Evolutionary conservation across 2,329 filamentous ascomycete genomes (phyloP).

Genomic region (Pezicula carpinea): DNA sequence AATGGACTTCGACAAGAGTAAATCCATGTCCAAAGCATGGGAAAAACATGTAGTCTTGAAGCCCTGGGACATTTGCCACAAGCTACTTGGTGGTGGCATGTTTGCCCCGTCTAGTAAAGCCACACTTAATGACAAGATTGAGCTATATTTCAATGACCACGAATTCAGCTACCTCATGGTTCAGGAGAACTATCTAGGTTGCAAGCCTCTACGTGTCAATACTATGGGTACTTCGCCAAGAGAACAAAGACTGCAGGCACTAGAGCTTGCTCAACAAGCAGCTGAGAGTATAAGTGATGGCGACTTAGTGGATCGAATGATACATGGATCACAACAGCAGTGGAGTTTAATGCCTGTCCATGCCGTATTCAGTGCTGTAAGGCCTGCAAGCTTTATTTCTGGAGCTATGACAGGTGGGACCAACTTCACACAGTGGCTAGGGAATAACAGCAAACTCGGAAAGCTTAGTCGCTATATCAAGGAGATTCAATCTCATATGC

Average conservation of each 20-base stretch:
- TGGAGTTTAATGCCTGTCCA: constrained; percentile 98
- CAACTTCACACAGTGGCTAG: constrained; percentile 85
- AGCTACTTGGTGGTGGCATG: constrained; percentile 83
- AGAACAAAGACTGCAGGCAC: constrained; percentile 72
- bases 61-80: constrained; percentile 95
- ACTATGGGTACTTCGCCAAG: constrained; percentile 54
- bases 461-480: constrained; percentile 78
- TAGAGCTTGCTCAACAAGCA: constrained; percentile 82
- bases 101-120: constrained; percentile 80
- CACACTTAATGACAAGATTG: constrained; percentile 94
- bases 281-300: constrained; percentile 97
- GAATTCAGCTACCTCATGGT: constrained; percentile 98
- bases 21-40: constrained; percentile 96
- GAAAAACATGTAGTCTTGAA: constrained; percentile 96
- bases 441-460: constrained; percentile 85
- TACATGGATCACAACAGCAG: constrained; percentile 95
- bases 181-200: constrained; percentile 93
- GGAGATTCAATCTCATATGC: constrained; percentile 97
- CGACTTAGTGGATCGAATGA: constrained; percentile 95
- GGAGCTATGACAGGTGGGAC: constrained; percentile 70
- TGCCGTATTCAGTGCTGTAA: constrained; percentile 90
- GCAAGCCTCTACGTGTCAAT: constrained; percentile 64
- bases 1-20: constrained; percentile 81
- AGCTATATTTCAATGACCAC: constrained; percentile 98
- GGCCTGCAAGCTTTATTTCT: constrained; percentile 80